phyloP scores from a whole-genome alignment of 2,329 filamentous ascomycete species.

The Paecilomyces formosus region DNA sequence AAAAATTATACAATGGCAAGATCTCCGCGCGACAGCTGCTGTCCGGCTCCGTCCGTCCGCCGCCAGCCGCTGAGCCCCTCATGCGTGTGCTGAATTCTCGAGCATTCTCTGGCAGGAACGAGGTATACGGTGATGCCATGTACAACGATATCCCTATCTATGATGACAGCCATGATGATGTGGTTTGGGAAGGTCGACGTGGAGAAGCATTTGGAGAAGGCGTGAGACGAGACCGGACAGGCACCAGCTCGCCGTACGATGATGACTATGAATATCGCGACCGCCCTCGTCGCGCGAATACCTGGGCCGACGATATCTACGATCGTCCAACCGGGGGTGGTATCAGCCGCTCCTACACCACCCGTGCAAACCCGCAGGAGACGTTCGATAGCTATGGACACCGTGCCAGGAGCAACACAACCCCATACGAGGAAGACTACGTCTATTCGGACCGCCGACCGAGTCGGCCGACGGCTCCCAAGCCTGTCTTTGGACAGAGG shows the following conservation, averaged over 20 bases:
- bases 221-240: slow-evolving; percentile 49
- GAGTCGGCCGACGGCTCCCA: slow-evolving; percentile 74
- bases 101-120: slow-evolving; percentile 64
- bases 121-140: slow-evolving; percentile 52
- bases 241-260: slow-evolving; percentile 19
- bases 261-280: slow-evolving; percentile 53
- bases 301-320: slow-evolving; percentile 45
- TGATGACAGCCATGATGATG: slow-evolving; percentile 72
- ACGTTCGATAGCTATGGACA: slow-evolving; percentile 22
- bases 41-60: slow-evolving; percentile 67
- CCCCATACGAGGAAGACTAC: slow-evolving; percentile 41
- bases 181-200: slow-evolving; percentile 71
- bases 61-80: slow-evolving; percentile 74
- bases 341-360: slow-evolving; percentile 26
- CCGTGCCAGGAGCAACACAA: slow-evolving; percentile 31
- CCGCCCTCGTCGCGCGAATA: slow-evolving; percentile 38
- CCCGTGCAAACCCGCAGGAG: slow-evolving; percentile 25
- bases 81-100: slow-evolving; percentile 79
- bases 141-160: slow-evolving; percentile 95
- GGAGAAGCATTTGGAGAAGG: slow-evolving; percentile 67
- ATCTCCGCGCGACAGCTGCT: slow-evolving; percentile 78
- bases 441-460: slow-evolving; percentile 57
- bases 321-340: slow-evolving; percentile 31
- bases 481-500: slow-evolving; percentile 65
- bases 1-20: slow-evolving; percentile 84